Evolutionary conservation across 129 eudicot species (phyloP), one percentile per base, ranked within the genome.

Genomic region (Artemisia argyi): DNA sequence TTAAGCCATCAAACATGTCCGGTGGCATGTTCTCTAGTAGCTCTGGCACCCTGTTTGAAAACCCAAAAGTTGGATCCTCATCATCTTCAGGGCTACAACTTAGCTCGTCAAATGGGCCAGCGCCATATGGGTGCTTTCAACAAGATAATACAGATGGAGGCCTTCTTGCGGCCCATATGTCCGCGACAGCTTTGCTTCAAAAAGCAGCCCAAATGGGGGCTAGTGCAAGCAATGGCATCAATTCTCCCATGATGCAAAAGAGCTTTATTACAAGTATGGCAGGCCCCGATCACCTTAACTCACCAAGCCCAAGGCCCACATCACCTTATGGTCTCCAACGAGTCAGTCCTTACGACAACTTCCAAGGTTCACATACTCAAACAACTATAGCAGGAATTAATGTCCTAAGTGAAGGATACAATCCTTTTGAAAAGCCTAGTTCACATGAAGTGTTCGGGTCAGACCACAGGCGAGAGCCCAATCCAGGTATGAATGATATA

Each of bases 181-280:
- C 97, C 2, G 97, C 97, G 0, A 91, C 97, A 11, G 97, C 97
- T 22, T 78, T 88, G 73, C 71, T 91, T 78, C 97, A 88, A 42
- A 85, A 91, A 63, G 95, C 97, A 3, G 97, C 97, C 42, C 84
- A 80, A 75, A 73, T 80, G 80, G 84, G 80, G 3, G 84, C 84
- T 12, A 80, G 73, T 0, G 79, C 95, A 4, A 87, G 86, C 67
- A 88, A 80, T 26, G 85, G 82, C 7, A 87, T 87, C 15, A 85
- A 85, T 72, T 87, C 91, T n/a, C 95, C 97, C 1, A 85, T 85
- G 91, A 88, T 88, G 86, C 97, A 91, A 66, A 84, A 85, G 80
- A 84, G 86, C 69, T 91, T 83, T 42, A 85, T 73, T 63, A 83
- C 78, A 48, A 76, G 83, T 80, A 85, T 87, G 88, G 83, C 79